Conservation (phyloP, 176 grass and related monocot species). For the Carex scoparia region DNA sequence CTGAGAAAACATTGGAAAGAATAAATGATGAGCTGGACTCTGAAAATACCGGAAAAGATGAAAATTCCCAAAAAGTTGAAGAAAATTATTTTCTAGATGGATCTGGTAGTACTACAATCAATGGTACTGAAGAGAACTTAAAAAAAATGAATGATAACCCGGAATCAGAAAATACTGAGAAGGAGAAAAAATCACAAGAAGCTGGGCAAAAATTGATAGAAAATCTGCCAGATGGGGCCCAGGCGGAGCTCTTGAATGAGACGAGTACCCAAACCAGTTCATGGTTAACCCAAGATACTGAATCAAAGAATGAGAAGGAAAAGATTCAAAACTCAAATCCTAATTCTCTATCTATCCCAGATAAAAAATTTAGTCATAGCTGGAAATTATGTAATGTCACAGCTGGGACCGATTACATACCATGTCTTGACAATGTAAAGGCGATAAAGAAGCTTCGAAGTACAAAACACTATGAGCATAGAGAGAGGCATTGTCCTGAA, state of each 20-base stretch:
- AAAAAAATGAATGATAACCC: slow-evolving; percentile 6
- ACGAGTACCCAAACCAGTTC: slow-evolving; percentile 23
- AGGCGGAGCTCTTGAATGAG: slow-evolving; percentile 54
- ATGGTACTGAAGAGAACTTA: neutral
- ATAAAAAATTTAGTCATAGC: slow-evolving; percentile 13
- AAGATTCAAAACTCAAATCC: slow-evolving; percentile 21
- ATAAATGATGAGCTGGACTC: neutral
- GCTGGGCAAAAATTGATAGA: slow-evolving; percentile 25
- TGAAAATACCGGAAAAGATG: slow-evolving; percentile 9
- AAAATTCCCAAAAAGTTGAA: neutral
- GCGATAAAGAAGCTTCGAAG: slow-evolving; percentile 61
- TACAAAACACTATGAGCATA: slow-evolving; percentile 80
- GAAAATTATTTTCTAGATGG: neutral
- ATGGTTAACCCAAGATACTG: slow-evolving; percentile 52
- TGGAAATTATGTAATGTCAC: slow-evolving; percentile 66
- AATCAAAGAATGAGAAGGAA: slow-evolving; percentile 46
- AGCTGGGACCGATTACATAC: slow-evolving; percentile 63
- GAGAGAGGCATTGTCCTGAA: slow-evolving; percentile 73
- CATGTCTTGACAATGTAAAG: slow-evolving; percentile 77
- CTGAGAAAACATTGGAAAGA: slow-evolving; percentile 4
- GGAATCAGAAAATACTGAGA: neutral
- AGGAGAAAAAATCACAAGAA: slow-evolving; percentile 8
- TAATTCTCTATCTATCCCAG: neutral
- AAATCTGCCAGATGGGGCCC: slow-evolving; percentile 33
- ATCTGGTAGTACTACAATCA: neutral